Evolutionary conservation across 2,329 filamentous ascomycete species (phyloP), one percentile per base, ranked within the genome.

Genomic region (Neonectria sp.): DNA sequence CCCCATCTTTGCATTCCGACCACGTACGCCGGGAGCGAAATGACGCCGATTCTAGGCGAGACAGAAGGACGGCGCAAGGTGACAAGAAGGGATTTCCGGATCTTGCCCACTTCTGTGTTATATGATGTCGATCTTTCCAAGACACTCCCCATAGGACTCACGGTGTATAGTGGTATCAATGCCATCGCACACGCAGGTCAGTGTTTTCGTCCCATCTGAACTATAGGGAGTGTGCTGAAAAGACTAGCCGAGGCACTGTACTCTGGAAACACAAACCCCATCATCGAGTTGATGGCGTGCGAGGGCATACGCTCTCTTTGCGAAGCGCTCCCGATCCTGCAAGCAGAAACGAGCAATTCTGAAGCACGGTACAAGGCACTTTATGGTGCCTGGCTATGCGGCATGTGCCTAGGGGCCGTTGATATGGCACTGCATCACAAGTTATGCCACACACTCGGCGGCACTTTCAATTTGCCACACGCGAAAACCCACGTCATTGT

Each of bases 41-140:
- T 92, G 84, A 91, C 90, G 3, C 87, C 89, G 0, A 90, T 91
- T 58, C 79, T 92, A 13, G 90, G 90, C 2, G 89, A 92, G 79
- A 91, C 89, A 0, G 81, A 83, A n/a, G 84, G 86, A 57, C 88
- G 89, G 1, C 74, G 82, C 67, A 91, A 92, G 79, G 86, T 84
- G 65, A 91, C 89, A 6, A 81, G 84, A 27, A 82, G 80, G 3
- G 88, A 91, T 75, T 85, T 86, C 1, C 87, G 85, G 75, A 90
- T 91, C 62, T 45, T 91, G 33, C 90, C 90, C 0, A 84, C 82
- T 0, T 86, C 86, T 0, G 89, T 91, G 6, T 88, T 92, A 43
- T 92, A 91, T 75, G 90, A 92, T 79, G 88, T 91, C 21, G 84
- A 90, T 73, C 79, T 91, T 60, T 91, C 89, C 0, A 83, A 90